Percentiles rank a stretch among this genome's conserved stretches.
phyloP scores from a whole-genome alignment of 805 yeast species.

The Cyberlindnera mrakii region DNA sequence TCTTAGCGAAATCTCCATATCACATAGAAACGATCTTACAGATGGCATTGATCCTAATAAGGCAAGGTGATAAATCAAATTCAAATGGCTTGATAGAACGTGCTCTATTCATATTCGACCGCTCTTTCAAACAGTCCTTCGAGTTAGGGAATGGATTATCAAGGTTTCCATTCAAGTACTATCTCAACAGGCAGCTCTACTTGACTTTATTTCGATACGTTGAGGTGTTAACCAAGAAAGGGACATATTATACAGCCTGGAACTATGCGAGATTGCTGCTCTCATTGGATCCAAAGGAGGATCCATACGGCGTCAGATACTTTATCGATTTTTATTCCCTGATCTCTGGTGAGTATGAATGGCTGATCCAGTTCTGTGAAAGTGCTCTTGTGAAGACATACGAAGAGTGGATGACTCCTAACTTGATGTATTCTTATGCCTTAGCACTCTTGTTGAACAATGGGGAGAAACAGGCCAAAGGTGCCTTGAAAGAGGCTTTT shows the following conservation, averaged over 20 bases:
- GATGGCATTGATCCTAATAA: constrained; percentile 62
- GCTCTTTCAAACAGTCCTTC: constrained; percentile 59
- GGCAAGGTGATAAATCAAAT: constrained; percentile 69
- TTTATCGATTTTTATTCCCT: constrained; percentile 78
- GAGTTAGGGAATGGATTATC: constrained; percentile 47
- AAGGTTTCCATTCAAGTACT: constrained; percentile 70
- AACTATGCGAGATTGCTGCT: constrained; percentile 66
- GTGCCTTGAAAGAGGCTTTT: constrained; percentile 45
- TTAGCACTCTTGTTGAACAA: constrained; percentile 50
- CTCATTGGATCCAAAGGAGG: constrained; percentile 68
- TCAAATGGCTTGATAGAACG: constrained; percentile 72
- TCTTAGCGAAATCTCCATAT: constrained; percentile 57
- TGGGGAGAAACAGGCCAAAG: constrained; percentile 38
- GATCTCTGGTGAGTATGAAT: constrained; percentile 56
- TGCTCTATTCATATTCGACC: constrained; percentile 72
- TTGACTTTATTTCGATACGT: constrained; percentile 69
- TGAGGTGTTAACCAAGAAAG: constrained; percentile 63
- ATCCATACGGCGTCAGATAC: constrained; percentile 79
- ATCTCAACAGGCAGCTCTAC: constrained; percentile 72
- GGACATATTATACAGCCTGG: constrained; percentile 73
- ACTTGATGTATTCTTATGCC: constrained; percentile 59
- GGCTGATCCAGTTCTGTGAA: constrained; percentile 48
- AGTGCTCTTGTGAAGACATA: constrained; percentile 55
- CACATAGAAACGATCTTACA: constrained; percentile 76
- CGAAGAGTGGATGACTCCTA: constrained; percentile 65